A percentile compares a stretch with the other conserved stretches of the same genome.
These are phyloP conservation scores for Phytopythium montanum DNA, from an alignment of 352 stramenopile species.

Conservation along the genomic window DNA sequence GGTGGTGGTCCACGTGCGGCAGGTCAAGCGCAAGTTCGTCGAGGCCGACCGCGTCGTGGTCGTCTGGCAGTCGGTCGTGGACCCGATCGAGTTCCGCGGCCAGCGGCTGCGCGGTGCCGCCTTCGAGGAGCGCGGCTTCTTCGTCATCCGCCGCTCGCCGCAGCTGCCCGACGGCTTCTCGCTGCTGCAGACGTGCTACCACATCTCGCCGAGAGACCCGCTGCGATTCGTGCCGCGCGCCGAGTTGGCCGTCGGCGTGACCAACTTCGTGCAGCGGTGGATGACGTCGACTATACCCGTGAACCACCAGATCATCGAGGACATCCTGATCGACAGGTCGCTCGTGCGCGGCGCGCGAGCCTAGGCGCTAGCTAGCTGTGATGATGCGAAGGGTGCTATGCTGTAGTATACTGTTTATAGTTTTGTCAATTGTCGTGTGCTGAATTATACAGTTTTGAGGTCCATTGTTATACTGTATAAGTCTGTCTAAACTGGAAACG, in stretches of 20 bases:
- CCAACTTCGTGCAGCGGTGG: constrained; percentile 32
- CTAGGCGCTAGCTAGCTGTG: not conserved
- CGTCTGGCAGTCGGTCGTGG: constrained; percentile 48
- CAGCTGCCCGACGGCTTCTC: constrained; percentile 27
- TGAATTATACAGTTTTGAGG: no score
- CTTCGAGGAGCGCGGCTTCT: constrained; percentile 56
- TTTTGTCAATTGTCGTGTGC: no score
- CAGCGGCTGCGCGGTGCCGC: constrained; percentile 29
- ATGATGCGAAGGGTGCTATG: no score
- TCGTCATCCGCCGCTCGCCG: constrained; percentile 38
- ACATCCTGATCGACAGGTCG: constrained; percentile 30
- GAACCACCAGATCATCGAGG: constrained; percentile 48
- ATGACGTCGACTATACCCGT: constrained; percentile 29
- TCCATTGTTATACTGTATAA: no score
- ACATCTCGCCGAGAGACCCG: constrained; percentile 44
- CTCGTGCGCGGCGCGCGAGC: constrained; percentile 1
- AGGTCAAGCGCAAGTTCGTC: constrained; percentile 49
- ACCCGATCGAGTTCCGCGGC: constrained; percentile 43
- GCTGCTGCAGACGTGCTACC: constrained; percentile 51
- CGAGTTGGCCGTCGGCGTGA: constrained; percentile 20
- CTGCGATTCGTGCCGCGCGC: constrained; percentile 21
- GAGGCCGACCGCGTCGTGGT: constrained; percentile 49
- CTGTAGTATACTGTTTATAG: no score
- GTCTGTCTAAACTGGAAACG: no score
- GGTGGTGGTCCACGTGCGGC: constrained; percentile 45